Evolutionary conservation across 257 asterid genomes (phyloP).

Genomic region (Nicotiana sylvestris): DNA sequence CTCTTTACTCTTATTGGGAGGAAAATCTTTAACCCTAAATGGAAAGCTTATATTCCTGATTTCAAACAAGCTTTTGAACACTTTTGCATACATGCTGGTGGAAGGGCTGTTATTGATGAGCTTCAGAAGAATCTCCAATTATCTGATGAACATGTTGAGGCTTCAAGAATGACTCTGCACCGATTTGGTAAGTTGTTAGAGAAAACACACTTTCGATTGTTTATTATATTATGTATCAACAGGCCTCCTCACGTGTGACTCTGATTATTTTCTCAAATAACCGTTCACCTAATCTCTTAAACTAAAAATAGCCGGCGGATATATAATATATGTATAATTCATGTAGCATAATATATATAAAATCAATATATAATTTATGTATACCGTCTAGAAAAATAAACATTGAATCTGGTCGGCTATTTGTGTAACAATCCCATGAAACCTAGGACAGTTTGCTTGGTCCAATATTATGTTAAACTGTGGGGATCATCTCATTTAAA

Average conservation of each 20-base stretch:
- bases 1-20: constrained; percentile 72
- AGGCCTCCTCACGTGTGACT: not conserved
- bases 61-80: constrained; percentile 82
- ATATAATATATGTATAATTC: too few species aligned
- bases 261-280: too few species aligned
- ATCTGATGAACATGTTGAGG: constrained; percentile 88
- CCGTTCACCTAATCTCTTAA: too few species aligned
- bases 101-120: constrained; percentile 86
- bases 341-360: too few species aligned
- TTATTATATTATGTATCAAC: not conserved
- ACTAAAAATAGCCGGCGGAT: too few species aligned
- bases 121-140: constrained; percentile 79
- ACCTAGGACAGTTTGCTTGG: too few species aligned
- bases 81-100: constrained; percentile 86
- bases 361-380: too few species aligned
- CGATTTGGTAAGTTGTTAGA: constrained; percentile 37
- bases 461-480: too few species aligned
- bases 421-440: too few species aligned
- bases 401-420: too few species aligned
- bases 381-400: too few species aligned
- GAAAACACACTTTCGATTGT: not conserved
- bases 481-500: too few species aligned
- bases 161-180: constrained; percentile 86
- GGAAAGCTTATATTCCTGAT: constrained; percentile 88
- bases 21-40: constrained; percentile 69